phyloP scores from a whole-genome alignment of 2,329 filamentous ascomycete species.

The Stromatinia cepivora region DNA sequence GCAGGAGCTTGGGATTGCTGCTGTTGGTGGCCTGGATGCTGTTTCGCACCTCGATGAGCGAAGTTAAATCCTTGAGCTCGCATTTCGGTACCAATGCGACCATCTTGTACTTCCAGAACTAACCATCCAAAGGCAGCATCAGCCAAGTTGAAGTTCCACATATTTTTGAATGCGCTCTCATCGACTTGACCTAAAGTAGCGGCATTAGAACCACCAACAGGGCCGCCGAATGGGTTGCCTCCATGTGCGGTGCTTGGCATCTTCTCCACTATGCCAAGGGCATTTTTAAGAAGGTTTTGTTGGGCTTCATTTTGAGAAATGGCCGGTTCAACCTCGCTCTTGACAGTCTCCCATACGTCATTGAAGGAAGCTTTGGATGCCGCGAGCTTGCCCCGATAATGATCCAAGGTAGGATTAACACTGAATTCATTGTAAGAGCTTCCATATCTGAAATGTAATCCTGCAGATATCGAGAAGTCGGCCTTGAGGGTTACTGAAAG shows the following conservation, averaged over 20 bases:
- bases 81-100: constrained; percentile 97
- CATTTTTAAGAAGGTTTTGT: constrained; percentile 87
- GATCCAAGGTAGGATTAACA: constrained; percentile 95
- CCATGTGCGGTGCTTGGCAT: constrained; percentile 95
- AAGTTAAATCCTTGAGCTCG: constrained; percentile 99
- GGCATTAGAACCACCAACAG: constrained; percentile 65
- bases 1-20: constrained; percentile 38
- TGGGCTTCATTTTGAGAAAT: constrained; percentile 93
- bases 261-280: constrained; percentile 91
- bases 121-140: constrained; percentile 97
- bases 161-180: constrained; percentile 99
- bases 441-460: constrained; percentile 96
- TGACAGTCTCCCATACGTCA: constrained; percentile 99
- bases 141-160: constrained; percentile 99
- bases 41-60: constrained; percentile 88
- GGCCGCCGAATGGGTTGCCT: constrained; percentile 94
- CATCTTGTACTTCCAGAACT: constrained; percentile 91
- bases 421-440: constrained; percentile 99
- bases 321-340: constrained; percentile 90
- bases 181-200: constrained; percentile 83
- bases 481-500: constrained; percentile 96
- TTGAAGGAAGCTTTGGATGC: constrained; percentile 98
- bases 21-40: constrained; percentile 48
- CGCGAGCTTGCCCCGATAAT: constrained; percentile 97
- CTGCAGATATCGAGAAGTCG: constrained; percentile 96